Percentiles rank a stretch among this genome's conserved stretches.
phyloP scores from a whole-genome alignment of 305 asterid genomes.

The Fraxinus sp. region DNA sequence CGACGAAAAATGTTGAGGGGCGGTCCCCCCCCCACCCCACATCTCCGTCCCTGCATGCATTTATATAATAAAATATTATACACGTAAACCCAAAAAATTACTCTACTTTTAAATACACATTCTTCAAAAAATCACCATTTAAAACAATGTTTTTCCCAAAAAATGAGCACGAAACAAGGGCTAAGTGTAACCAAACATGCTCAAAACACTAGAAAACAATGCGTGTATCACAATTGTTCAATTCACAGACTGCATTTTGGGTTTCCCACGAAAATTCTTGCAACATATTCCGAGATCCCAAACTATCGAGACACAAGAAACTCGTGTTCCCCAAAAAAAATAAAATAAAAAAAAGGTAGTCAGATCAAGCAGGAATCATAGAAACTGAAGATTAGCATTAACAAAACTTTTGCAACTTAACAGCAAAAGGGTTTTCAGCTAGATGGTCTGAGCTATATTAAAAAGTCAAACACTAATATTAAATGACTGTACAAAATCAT shows the following conservation, averaged over 20 bases:
- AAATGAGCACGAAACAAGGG: not conserved
- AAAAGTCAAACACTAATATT: not conserved
- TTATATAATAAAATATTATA: too few species aligned
- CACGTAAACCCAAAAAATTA: too few species aligned
- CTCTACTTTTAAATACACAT: too few species aligned
- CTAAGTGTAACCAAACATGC: not conserved
- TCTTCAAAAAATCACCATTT: not conserved
- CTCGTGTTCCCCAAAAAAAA: not conserved
- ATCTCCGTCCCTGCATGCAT: too few species aligned
- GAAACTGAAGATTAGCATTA: not conserved
- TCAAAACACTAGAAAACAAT: not conserved
- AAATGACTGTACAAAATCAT: constrained; percentile 38
- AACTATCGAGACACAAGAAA: not conserved
- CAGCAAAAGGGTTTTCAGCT: not conserved
- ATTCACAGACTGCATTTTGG: not conserved
- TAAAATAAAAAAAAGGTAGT: not conserved
- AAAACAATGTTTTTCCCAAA: too few species aligned
- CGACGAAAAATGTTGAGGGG: too few species aligned
- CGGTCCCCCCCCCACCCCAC: too few species aligned
- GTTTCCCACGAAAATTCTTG: not conserved
- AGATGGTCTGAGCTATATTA: not conserved
- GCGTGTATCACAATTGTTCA: not conserved
- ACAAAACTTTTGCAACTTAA: not conserved
- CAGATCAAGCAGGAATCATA: not conserved
- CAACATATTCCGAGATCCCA: not conserved